Evolutionary conservation across 768 basidiomycete species (phyloP).

Genomic region (Sistotremastrum niveocremeum): DNA sequence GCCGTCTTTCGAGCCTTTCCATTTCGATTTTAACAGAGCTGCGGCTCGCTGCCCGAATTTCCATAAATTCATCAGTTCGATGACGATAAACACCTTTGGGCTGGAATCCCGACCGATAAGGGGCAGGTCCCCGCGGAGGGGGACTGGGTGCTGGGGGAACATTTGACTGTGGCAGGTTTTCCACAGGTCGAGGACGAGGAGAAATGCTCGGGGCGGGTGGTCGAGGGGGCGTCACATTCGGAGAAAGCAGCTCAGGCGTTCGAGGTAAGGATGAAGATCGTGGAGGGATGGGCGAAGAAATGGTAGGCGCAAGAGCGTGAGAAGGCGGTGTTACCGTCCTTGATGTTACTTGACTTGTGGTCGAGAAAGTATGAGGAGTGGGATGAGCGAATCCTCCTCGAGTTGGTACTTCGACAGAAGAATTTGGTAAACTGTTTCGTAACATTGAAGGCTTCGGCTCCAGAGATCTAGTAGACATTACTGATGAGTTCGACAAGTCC

Average conservation of each 20-base stretch:
- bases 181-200: neutral
- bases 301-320: slow-evolving; percentile 1
- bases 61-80: slow-evolving; percentile 72
- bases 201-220: neutral
- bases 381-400: neutral
- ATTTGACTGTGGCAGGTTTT: slow-evolving; percentile 6
- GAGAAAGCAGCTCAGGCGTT: neutral
- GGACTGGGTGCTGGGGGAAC: slow-evolving; percentile 1
- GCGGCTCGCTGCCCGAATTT: slow-evolving; percentile 23
- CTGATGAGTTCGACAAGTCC: too few relatives aligned
- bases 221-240: neutral
- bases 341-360: slow-evolving; percentile 12
- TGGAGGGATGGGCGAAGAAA: slow-evolving; percentile 1
- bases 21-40: slow-evolving; percentile 56
- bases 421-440: too few relatives aligned
- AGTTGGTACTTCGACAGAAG: neutral
- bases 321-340: slow-evolving; percentile 1
- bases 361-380: slow-evolving; percentile 5
- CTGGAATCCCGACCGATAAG: slow-evolving; percentile 88
- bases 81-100: slow-evolving; percentile 73
- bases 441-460: too few relatives aligned
- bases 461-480: too few relatives aligned
- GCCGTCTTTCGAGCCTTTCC: slow-evolving; percentile 69
- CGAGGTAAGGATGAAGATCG: slow-evolving; percentile 4
- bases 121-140: slow-evolving; percentile 12